phyloP scores from a whole-genome alignment of 352 stramenopile genomes.

The Hyaloperonospora arabidopsidis region DNA sequence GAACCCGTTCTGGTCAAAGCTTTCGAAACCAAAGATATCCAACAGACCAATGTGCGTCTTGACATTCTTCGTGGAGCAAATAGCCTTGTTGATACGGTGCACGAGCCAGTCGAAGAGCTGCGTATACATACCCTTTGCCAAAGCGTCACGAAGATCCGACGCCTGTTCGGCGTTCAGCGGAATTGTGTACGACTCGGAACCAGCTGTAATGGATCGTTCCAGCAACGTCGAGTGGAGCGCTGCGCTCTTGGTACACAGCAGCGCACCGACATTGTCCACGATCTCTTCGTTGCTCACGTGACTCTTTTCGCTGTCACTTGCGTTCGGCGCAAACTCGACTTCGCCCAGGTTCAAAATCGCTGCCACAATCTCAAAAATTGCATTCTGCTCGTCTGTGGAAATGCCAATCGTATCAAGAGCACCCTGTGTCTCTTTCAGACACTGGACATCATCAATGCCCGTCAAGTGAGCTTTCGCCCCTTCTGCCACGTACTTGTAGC shows the following conservation, averaged over 20 bases:
- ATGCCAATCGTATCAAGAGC: slow-evolving; percentile 88
- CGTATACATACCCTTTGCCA: slow-evolving; percentile 96
- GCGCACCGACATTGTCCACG: slow-evolving; percentile 44
- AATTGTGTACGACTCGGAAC: slow-evolving; percentile 90
- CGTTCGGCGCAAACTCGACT: slow-evolving; percentile 80
- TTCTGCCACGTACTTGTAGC: slow-evolving; percentile 74
- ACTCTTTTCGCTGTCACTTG: slow-evolving; percentile 39
- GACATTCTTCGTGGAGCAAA: slow-evolving; percentile 68
- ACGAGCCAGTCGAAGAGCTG: slow-evolving; percentile 96
- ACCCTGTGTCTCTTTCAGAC: slow-evolving; percentile 79
- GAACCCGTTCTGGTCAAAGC: slow-evolving; percentile 83
- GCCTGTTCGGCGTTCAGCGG: slow-evolving; percentile 84
- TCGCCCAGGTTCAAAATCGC: slow-evolving; percentile 96
- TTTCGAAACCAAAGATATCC: slow-evolving; percentile 96
- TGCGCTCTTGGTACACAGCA: slow-evolving; percentile 56
- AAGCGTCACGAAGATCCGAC: slow-evolving; percentile 86
- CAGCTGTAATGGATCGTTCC: slow-evolving; percentile 86
- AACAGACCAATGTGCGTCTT: slow-evolving; percentile 86
- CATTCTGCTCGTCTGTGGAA: slow-evolving; percentile 81
- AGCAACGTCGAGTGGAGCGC: slow-evolving; percentile 85
- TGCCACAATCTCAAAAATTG: slow-evolving; percentile 91
- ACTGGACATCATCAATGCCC: slow-evolving; percentile 64
- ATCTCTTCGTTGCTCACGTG: slow-evolving; percentile 52
- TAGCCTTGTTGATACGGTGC: slow-evolving; percentile 71
- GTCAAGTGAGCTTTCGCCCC: slow-evolving; percentile 46